Percentiles rank a stretch among this genome's conserved stretches.
These are phyloP conservation scores for Yamadazyma kanchanaburiensis DNA, from an alignment of 1,139 yeast genomes.

Conservation along the genomic window DNA sequence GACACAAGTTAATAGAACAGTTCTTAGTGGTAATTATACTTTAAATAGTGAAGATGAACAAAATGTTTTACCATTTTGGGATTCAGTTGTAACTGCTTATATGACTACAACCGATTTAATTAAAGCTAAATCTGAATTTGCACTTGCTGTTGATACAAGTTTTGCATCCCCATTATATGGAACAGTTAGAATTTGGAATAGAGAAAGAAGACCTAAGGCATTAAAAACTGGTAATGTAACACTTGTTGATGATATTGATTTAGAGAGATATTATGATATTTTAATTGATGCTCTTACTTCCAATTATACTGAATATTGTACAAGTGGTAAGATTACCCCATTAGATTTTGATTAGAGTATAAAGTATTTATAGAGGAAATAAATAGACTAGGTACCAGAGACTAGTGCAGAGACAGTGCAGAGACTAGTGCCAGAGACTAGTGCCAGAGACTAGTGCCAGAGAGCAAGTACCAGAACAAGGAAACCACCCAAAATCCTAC, in stretches of 20 bases:
- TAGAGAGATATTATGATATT: conserved; percentile 21
- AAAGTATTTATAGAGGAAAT: not conserved
- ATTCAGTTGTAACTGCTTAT: conserved; percentile 32
- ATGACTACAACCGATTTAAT: conserved; percentile 32
- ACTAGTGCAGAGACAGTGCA: too few relatives aligned
- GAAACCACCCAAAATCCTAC: too few relatives aligned
- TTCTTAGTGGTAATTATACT: conserved; percentile 27
- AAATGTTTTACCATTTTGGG: conserved; percentile 38
- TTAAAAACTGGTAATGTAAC: conserved; percentile 32
- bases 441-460: too few relatives aligned
- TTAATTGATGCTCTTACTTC: conserved; percentile 25
- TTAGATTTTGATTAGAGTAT: conserved; percentile 4
- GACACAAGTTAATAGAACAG: conserved; percentile 18
- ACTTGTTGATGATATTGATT: conserved; percentile 24
- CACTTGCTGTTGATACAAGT: conserved; percentile 33
- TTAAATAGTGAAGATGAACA: conserved; percentile 7
- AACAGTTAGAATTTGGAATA: conserved; percentile 29
- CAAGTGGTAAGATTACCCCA: conserved; percentile 5
- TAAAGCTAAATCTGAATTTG: conserved; percentile 19
- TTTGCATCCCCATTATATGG: conserved; percentile 40
- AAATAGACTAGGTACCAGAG: too few relatives aligned
- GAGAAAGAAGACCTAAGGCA: conserved; percentile 24
- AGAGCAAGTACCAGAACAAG: too few relatives aligned
- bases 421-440: too few relatives aligned
- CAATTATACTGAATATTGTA: conserved; percentile 34